Percentiles rank a stretch among this genome's conserved stretches.
Conservation (phyloP, 805 yeast genomes). For the Hanseniaspora nectarophila region DNA sequence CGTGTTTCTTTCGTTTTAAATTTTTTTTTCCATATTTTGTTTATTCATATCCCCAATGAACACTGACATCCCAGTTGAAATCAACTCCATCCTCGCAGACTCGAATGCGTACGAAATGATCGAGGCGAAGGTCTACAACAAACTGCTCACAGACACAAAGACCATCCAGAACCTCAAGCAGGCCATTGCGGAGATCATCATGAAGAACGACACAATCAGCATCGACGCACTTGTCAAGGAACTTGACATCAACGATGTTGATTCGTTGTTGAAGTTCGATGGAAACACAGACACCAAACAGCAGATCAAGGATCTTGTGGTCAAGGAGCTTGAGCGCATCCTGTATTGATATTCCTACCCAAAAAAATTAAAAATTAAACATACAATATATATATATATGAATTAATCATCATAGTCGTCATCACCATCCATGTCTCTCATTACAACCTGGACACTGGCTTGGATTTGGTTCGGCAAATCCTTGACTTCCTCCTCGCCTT, state of each 20-base stretch:
- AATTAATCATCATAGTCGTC: slow-evolving; percentile 35
- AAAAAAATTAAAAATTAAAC: too few relatives aligned
- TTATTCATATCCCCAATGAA: background rate
- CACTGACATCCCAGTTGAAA: slow-evolving; percentile 5
- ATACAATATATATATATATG: background rate
- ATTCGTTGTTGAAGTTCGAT: background rate
- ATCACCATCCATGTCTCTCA: slow-evolving; percentile 35
- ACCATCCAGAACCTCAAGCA: background rate
- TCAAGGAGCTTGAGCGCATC: background rate
- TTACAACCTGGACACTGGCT: slow-evolving; percentile 18
- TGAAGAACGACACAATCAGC: background rate
- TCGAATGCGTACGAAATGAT: slow-evolving; percentile 5
- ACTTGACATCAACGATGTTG: background rate
- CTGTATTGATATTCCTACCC: background rate
- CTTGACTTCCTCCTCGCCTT: slow-evolving; percentile 15
- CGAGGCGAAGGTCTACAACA: background rate
- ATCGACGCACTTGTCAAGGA: background rate
- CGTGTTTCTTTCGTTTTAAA: background rate
- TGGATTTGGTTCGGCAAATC: slow-evolving; percentile 12
- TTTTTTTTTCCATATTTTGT: background rate
- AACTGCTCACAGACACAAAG: background rate
- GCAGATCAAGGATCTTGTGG: background rate
- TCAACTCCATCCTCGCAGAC: slow-evolving; percentile 1
- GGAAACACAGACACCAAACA: background rate
- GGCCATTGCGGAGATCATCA: background rate